Evolutionary conservation across 2,329 filamentous ascomycete genomes (phyloP).

Genomic region (Albifimbria verrucaria): DNA sequence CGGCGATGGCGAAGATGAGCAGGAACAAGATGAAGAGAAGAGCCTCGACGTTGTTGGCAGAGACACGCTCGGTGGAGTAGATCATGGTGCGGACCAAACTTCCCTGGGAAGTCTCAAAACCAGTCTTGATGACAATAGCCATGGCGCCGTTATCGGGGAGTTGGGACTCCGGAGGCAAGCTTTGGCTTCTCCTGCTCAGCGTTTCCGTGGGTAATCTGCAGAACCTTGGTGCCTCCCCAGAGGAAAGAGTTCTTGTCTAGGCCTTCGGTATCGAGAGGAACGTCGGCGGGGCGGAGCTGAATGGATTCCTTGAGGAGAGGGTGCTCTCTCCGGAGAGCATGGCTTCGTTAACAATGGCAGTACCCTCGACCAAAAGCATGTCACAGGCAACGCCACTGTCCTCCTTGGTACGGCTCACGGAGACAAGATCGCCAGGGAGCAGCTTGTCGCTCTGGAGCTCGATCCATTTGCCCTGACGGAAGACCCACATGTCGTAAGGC

Average conservation of each 20-base stretch:
- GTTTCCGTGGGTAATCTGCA: constrained; percentile 89
- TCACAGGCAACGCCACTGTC: constrained; percentile 96
- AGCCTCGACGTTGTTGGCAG: constrained; percentile 95
- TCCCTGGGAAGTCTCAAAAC: constrained; percentile 97
- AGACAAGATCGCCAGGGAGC: constrained; percentile 89
- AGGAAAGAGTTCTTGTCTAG: constrained; percentile 96
- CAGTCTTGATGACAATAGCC: constrained; percentile 93
- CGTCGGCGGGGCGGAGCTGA: constrained; percentile 81
- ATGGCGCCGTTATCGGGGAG: constrained; percentile 90
- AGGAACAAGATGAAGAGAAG: constrained; percentile 98
- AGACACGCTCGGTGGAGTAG: constrained; percentile 97
- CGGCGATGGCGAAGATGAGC: constrained; percentile 91
- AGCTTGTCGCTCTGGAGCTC: constrained; percentile 89
- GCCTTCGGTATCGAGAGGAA: constrained; percentile 78
- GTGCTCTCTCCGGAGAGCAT: constrained; percentile 99
- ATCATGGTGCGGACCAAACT: constrained; percentile 99
- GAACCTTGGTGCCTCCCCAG: constrained; percentile 94
- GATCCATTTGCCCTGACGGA: constrained; percentile 81
- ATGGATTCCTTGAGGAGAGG: constrained; percentile 95
- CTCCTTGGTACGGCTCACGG: constrained; percentile 90
- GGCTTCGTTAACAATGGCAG: constrained; percentile 96
- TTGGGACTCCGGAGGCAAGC: constrained; percentile 70
- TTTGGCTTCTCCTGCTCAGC: constrained; percentile 69
- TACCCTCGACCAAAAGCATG: constrained; percentile 91
- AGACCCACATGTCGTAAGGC: constrained; percentile 92